These are phyloP conservation scores for Eutrema heterophyllum DNA, from an alignment of 345 rosid genomes.

Conservation along the genomic window DNA sequence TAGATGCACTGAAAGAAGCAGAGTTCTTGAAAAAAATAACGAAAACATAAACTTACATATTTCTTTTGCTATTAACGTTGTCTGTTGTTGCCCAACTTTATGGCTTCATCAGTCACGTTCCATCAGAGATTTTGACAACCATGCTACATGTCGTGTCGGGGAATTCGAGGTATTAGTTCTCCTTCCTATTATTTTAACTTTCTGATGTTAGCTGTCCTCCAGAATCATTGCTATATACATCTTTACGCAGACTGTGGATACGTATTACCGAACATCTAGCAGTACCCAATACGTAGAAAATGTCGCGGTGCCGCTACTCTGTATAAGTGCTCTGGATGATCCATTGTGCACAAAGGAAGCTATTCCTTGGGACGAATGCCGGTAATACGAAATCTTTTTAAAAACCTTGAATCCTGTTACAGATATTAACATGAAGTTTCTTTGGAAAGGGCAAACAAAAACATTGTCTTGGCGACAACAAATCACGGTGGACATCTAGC, in stretches of 20 bases:
- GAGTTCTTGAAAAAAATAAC: background rate
- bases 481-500: slow-evolving; percentile 90
- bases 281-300: slow-evolving; percentile 56
- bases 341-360: slow-evolving; percentile 91
- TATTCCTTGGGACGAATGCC: slow-evolving; percentile 97
- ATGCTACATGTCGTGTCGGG: slow-evolving; percentile 79
- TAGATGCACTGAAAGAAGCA: background rate
- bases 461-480: slow-evolving; percentile 67
- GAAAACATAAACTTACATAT: background rate
- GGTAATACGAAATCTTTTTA: slow-evolving; percentile 33
- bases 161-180: slow-evolving; percentile 68
- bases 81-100: slow-evolving; percentile 8
- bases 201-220: background rate
- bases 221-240: slow-evolving; percentile 13
- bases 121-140: slow-evolving; percentile 74
- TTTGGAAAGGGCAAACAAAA: slow-evolving; percentile 61
- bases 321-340: slow-evolving; percentile 88
- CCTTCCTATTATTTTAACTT: background rate
- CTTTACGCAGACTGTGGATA: slow-evolving; percentile 66
- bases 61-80: slow-evolving; percentile 2
- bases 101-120: slow-evolving; percentile 60
- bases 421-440: slow-evolving; percentile 8
- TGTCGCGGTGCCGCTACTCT: slow-evolving; percentile 75
- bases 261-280: slow-evolving; percentile 78
- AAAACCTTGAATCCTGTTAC: background rate